phyloP scores from a whole-genome alignment of 129 eudicot species.

The Escallonia rubra region DNA sequence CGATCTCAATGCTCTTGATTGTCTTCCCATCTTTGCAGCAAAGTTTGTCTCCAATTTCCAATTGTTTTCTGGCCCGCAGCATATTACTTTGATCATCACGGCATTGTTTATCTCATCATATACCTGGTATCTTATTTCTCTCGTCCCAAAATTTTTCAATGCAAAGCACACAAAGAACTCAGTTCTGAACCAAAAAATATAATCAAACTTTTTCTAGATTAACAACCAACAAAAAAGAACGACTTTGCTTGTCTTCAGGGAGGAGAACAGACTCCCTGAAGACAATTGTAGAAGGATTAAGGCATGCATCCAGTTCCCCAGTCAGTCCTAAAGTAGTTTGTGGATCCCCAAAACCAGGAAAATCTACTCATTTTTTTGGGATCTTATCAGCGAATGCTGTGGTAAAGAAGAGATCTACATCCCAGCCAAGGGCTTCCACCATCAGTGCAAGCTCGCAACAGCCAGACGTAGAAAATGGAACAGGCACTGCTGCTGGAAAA shows the following conservation, averaged over 20 bases:
- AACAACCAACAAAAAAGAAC: too few species aligned
- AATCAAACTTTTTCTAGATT: too few species aligned
- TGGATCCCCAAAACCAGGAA: constrained; percentile 49
- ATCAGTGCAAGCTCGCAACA: constrained; percentile 31
- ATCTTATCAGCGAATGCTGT: constrained; percentile 48
- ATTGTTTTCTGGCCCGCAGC: constrained; percentile 61
- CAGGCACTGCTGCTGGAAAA: constrained; percentile 13
- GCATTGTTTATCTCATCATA: constrained; percentile 47
- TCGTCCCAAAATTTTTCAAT: constrained; percentile 8
- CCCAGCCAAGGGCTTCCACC: constrained; percentile 72
- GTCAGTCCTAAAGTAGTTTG: constrained; percentile 11
- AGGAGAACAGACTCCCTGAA: too few species aligned
- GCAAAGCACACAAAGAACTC: too few species aligned
- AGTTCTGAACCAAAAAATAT: too few species aligned
- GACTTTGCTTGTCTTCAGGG: too few species aligned
- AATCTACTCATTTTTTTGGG: constrained; percentile 38
- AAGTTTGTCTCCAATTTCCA: constrained; percentile 48
- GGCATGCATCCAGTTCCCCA: constrained; percentile 34
- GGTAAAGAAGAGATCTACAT: constrained; percentile 58
- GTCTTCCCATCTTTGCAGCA: constrained; percentile 44
- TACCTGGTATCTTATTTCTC: constrained; percentile 51
- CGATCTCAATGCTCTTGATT: constrained; percentile 47
- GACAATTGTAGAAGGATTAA: constrained; percentile 86
- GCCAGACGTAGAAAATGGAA: constrained; percentile 23
- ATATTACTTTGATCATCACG: constrained; percentile 48